Percentiles rank a stretch among this genome's conserved stretches.
Evolutionary conservation across 306 rosid genomes (phyloP).

Genomic region (Mimosa bimucronata): DNA sequence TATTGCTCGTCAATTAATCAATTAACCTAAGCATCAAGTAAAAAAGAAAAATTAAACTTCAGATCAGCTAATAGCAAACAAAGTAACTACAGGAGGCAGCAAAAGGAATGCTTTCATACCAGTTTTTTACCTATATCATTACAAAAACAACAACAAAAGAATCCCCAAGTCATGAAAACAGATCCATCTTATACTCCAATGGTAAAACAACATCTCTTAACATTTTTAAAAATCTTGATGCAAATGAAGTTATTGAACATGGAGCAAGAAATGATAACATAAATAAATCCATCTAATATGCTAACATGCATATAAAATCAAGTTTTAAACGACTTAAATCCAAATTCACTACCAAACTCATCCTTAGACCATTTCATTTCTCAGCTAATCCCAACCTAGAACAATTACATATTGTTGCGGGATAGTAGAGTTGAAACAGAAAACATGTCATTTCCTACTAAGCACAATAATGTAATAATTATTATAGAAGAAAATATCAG

Average conservation of each 20-base stretch:
- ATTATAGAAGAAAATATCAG: background rate
- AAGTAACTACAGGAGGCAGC: constrained; percentile 15
- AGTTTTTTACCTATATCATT: background rate
- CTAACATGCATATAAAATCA: background rate
- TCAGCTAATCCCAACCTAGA: background rate
- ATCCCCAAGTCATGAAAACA: constrained; percentile 21
- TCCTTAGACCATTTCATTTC: background rate
- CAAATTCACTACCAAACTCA: background rate
- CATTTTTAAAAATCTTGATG: background rate
- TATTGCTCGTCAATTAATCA: constrained; percentile 26
- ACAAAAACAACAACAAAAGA: background rate
- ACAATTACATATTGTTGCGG: background rate
- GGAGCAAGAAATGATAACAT: background rate
- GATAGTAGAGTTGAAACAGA: background rate
- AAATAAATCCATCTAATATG: background rate
- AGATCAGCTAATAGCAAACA: constrained; percentile 10
- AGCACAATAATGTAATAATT: background rate
- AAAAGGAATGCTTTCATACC: constrained; percentile 26
- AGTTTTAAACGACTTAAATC: background rate
- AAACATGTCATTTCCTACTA: background rate
- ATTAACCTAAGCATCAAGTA: constrained; percentile 24
- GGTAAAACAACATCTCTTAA: constrained; percentile 10
- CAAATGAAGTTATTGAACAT: background rate
- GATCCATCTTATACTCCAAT: constrained; percentile 17
- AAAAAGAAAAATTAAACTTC: constrained; percentile 13